A percentile compares a stretch with the other conserved stretches of the same genome.
phyloP scores from a whole-genome alignment of 2,329 filamentous ascomycete genomes.

The Xylaria sp. region DNA sequence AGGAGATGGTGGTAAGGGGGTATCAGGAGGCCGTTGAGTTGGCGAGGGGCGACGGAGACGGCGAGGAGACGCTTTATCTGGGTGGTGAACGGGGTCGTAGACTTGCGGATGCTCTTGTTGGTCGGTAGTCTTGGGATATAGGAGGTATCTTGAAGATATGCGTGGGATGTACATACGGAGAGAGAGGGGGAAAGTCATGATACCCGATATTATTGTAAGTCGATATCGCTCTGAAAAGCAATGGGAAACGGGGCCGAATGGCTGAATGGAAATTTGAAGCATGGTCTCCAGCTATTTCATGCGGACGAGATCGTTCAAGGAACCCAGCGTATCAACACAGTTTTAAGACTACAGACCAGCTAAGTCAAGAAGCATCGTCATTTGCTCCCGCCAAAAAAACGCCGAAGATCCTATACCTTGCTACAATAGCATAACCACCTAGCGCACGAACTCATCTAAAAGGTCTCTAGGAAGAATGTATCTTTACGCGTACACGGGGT shows the following conservation, averaged over 20 bases:
- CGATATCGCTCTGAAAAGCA: no score
- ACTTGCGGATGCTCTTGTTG: slow-evolving; percentile 57
- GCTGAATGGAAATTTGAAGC: neutral
- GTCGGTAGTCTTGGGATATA: slow-evolving; percentile 38
- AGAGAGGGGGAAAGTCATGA: slow-evolving; percentile 15
- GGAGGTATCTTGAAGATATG: neutral
- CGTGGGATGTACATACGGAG: slow-evolving; percentile 1
- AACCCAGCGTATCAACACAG: neutral
- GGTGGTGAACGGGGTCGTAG: slow-evolving; percentile 67
- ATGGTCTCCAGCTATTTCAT: neutral
- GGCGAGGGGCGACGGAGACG: slow-evolving; percentile 67
- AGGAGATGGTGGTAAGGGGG: slow-evolving; percentile 84
- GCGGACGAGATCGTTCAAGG: neutral
- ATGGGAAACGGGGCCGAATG: neutral
- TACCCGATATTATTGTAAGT: slow-evolving; percentile 16
- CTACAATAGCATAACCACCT: neutral
- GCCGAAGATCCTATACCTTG: neutral
- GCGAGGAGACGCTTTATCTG: slow-evolving; percentile 68
- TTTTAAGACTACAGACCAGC: neutral
- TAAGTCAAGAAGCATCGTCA: neutral
- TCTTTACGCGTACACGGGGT: no score
- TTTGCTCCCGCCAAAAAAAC: neutral
- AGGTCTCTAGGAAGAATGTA: no score
- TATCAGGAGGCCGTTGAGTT: slow-evolving; percentile 86
- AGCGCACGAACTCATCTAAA: neutral